Evolutionary conservation across 2,329 filamentous ascomycete species (phyloP), one percentile per base, ranked within the genome.

Genomic region (Penicillium frequentans): DNA sequence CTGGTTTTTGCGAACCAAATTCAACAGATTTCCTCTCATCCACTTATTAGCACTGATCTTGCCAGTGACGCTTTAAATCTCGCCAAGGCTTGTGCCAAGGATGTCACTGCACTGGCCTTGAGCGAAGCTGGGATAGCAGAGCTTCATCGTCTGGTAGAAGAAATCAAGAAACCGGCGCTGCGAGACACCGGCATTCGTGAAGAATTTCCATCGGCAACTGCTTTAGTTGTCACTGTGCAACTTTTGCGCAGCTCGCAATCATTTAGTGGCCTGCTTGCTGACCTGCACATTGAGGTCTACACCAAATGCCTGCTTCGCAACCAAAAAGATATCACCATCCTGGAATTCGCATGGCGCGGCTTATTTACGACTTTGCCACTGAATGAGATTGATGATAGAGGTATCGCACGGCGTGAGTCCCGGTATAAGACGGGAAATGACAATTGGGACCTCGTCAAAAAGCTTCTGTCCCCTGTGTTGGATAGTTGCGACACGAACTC

Each of bases 291-390:
- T 8, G 75, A 76, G 35, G 63, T 70, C 29, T 73, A 54, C 43
- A 53, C 46, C 33, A 55, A 55, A 23, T 21, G 14, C 23, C 27
- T 62, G 9, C 66, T 60, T 71, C 74, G 31, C 54, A 62, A 37
- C 26, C 57, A 43, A 63, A 50, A 70, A 33, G 64, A 75, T 44
- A 58, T 79, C 21, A 55, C 49, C 3, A 57, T 52, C 27, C 51
- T 79, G 8, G 78, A 80, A 58, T 62, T 56, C 37, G 62, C 60
- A 23, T 80, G 78, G 78, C 67, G 65, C 39, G 72, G 73, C n/a
- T 42, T 84, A 1, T 84, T 86, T 62, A 78, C 75, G 1, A 63
- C 83, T 1, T 72, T 86, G 13, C 84, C 85, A 2, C 74, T 83
- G 16, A 68, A 78, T 8, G 82, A 84, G 57, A 70, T 87, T 23